phyloP scores from a whole-genome alignment of 805 yeast genomes.

The Yarrowia alimentaria region DNA sequence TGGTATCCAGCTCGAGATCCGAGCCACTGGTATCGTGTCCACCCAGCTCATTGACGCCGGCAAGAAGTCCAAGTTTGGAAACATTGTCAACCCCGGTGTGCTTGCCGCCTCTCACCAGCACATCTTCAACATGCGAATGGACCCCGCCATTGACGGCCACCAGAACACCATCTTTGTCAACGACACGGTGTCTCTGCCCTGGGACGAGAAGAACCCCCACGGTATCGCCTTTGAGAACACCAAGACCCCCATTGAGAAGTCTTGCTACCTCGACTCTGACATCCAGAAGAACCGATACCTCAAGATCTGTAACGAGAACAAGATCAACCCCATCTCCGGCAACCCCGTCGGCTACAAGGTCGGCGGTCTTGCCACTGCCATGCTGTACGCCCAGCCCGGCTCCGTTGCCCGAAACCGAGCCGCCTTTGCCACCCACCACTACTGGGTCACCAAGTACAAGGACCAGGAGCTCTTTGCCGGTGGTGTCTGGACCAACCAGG shows the following conservation, averaged over 20 bases:
- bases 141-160: conserved; percentile 80
- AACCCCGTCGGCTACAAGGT: conserved; percentile 78
- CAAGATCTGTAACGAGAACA: conserved; percentile 73
- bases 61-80: conserved; percentile 64
- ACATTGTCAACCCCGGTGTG: conserved; percentile 73
- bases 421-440: conserved; percentile 68
- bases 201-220: conserved; percentile 57
- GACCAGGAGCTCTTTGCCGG: conserved; percentile 75
- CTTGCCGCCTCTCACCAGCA: conserved; percentile 86
- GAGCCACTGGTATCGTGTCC: conserved; percentile 84
- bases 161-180: conserved; percentile 69
- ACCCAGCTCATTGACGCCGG: conserved; percentile 78
- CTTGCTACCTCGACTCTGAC: conserved; percentile 70
- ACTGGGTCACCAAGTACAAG: conserved; percentile 77
- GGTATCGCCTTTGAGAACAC: conserved; percentile 68
- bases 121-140: conserved; percentile 73
- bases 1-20: conserved; percentile 69
- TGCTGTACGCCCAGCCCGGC: conserved; percentile 63
- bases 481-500: conserved; percentile 84
- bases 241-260: conserved; percentile 63
- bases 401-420: conserved; percentile 74
- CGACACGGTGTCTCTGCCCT: conserved; percentile 63
- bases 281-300: conserved; percentile 72
- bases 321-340: conserved; percentile 65
- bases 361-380: conserved; percentile 72